Evolutionary conservation across 2,329 filamentous ascomycete genomes (phyloP), one percentile per base, ranked within the genome.

Genomic region (Teratosphaeria destructans): DNA sequence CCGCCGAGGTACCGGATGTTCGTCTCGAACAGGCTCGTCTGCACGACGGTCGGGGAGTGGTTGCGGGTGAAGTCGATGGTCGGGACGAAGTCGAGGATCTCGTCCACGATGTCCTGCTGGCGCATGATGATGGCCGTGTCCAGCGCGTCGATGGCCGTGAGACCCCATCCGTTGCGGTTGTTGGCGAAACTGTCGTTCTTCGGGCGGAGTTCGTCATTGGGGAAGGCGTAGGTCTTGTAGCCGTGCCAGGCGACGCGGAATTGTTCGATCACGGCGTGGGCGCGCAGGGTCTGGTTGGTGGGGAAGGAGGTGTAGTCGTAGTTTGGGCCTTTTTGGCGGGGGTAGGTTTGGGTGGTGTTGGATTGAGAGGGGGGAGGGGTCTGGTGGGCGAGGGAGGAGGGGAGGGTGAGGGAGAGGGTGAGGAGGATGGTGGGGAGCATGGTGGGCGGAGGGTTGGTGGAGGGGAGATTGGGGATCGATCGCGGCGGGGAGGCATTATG

Each of bases 1-100:
- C 93, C 93, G 34, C 93, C 93, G 3, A 97, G 79, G 68, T 96
- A 96, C 57, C 93, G 85, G 69, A 97, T 96, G 11, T 86, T 89
- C 0, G 91, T 95, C 74, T 96, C 92, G 66, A 96, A 96, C 8
- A 95, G 81, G n/a, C 90, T 91, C 12, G 37, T 39, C 12, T 10
- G 16, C 12, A 16, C 37, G 53, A 96, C 93, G 29, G 84, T 86
- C 11, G 82, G 87, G 8, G 37, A 39, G 16, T 39, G 12, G 11
- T 39, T 39, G 4, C 16, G 12, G 11, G 89, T 94, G 67, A 96
- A 96, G 73, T 96, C 90, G 60, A 96, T 93, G 5, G 82, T 74
- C 60, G 80, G 80, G 26, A 92, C 84, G 3, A 81, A 85, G 57
- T 82, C 79, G 53, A 89, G 84, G 1, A 90, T 90, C 62, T 90